phyloP scores from a whole-genome alignment of 1,139 yeast species.

The Scheffersomyces stambukii region DNA sequence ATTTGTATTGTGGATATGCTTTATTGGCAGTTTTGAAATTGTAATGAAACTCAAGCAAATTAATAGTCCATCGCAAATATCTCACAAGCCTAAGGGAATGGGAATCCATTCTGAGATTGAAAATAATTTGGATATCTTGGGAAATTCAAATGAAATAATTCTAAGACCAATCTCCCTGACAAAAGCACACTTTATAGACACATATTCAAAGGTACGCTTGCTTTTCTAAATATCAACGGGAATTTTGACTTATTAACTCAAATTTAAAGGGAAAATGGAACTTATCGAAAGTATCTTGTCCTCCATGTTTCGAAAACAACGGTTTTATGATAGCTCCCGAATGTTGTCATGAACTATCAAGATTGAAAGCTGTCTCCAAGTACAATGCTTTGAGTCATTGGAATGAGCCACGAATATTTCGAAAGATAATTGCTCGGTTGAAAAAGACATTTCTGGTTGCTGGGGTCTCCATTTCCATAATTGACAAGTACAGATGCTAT shows the following conservation, averaged over 20 bases:
- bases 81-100: no score
- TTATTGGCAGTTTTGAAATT: no score
- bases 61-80: no score
- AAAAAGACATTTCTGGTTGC: slow-evolving; percentile 35
- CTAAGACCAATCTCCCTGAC: slow-evolving; percentile 38
- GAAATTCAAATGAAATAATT: slow-evolving; percentile 17
- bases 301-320: slow-evolving; percentile 43
- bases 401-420: slow-evolving; percentile 41
- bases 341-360: slow-evolving; percentile 38
- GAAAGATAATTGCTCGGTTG: slow-evolving; percentile 30
- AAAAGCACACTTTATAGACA: slow-evolving; percentile 57
- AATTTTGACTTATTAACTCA: slow-evolving; percentile 13
- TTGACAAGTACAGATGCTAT: slow-evolving; percentile 45
- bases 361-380: slow-evolving; percentile 39
- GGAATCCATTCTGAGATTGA: no score
- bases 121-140: no score
- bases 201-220: slow-evolving; percentile 42
- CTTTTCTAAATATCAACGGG: neutral
- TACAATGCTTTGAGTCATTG: slow-evolving; percentile 47
- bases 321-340: slow-evolving; percentile 61
- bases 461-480: slow-evolving; percentile 56
- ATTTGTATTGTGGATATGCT: no score
- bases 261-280: slow-evolving; percentile 54
- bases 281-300: slow-evolving; percentile 52
- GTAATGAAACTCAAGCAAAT: no score